Percentiles rank a stretch among this genome's conserved stretches.
phyloP scores from a whole-genome alignment of 2,329 filamentous ascomycete species.

The Ilyonectria mors-panacis region DNA sequence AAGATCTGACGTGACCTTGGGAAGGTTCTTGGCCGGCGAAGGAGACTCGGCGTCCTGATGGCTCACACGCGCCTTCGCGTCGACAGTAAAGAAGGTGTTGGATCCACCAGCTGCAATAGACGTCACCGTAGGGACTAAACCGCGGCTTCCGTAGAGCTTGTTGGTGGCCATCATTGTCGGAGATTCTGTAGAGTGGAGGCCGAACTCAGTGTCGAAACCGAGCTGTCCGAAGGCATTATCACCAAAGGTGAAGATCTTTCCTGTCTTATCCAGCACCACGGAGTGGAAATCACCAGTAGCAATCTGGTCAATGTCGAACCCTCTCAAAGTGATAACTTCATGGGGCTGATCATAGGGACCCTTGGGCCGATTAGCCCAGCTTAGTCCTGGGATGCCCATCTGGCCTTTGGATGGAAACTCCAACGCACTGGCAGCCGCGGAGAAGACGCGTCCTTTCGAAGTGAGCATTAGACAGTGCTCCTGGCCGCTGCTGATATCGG shows the following conservation, averaged over 20 bases:
- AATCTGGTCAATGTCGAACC: slow-evolving; percentile 80
- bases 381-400: slow-evolving; percentile 87
- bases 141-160: slow-evolving; percentile 79
- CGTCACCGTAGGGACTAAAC: slow-evolving; percentile 77
- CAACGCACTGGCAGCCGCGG: slow-evolving; percentile 84
- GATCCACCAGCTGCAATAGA: slow-evolving; percentile 86
- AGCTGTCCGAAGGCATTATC: slow-evolving; percentile 94
- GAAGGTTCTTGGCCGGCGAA: slow-evolving; percentile 53
- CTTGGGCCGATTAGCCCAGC: slow-evolving; percentile 81
- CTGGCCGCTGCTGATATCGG: slow-evolving; percentile 81
- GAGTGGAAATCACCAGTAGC: slow-evolving; percentile 92
- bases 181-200: slow-evolving; percentile 76
- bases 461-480: slow-evolving; percentile 92
- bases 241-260: slow-evolving; percentile 88
- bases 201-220: slow-evolving; percentile 79
- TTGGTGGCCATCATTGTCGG: slow-evolving; percentile 78
- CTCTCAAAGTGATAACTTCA: slow-evolving; percentile 80
- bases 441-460: slow-evolving; percentile 87
- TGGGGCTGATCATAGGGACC: slow-evolving; percentile 88
- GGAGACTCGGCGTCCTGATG: slow-evolving; percentile 35
- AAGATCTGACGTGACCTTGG: slow-evolving; percentile 69
- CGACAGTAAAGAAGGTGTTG: slow-evolving; percentile 90
- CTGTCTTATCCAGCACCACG: slow-evolving; percentile 80
- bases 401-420: slow-evolving; percentile 88
- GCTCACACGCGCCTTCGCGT: slow-evolving; percentile 71